These are phyloP conservation scores for Populus tremula DNA, from an alignment of 345 rosid genomes.

Conservation along the genomic window DNA sequence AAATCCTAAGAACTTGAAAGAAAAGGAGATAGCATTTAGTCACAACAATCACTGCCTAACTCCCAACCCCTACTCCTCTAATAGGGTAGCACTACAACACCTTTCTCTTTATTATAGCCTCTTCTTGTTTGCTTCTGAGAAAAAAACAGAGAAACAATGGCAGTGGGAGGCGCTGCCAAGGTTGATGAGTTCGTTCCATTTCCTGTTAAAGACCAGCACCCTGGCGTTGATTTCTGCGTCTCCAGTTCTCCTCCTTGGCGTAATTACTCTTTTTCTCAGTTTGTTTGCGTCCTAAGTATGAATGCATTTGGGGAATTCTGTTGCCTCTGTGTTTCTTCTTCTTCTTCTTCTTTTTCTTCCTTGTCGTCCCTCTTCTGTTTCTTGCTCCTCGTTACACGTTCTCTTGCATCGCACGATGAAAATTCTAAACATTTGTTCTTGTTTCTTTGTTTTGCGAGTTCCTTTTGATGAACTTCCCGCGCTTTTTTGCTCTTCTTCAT, in stretches of 20 bases:
- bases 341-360: not conserved
- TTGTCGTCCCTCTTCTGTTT: not conserved
- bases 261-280: conserved; percentile 20
- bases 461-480: conserved; percentile 14
- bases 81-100: not conserved
- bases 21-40: not conserved
- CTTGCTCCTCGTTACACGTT: not conserved
- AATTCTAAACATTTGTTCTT: not conserved
- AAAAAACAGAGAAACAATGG: conserved; percentile 14
- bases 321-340: not conserved
- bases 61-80: not conserved
- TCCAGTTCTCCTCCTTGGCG: conserved; percentile 85
- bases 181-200: conserved; percentile 65
- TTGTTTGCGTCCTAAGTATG: not conserved
- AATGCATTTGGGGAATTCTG: not conserved
- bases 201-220: conserved; percentile 85
- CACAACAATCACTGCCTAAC: conserved; percentile 16
- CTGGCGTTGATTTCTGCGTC: conserved; percentile 71
- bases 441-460: not conserved
- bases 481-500: not conserved
- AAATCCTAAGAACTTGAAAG: not conserved
- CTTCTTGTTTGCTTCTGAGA: not conserved
- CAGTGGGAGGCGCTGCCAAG: conserved; percentile 32
- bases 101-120: no score
- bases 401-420: not conserved